phyloP scores from a whole-genome alignment of 257 asterid species.

The Anisodus tanguticus region DNA sequence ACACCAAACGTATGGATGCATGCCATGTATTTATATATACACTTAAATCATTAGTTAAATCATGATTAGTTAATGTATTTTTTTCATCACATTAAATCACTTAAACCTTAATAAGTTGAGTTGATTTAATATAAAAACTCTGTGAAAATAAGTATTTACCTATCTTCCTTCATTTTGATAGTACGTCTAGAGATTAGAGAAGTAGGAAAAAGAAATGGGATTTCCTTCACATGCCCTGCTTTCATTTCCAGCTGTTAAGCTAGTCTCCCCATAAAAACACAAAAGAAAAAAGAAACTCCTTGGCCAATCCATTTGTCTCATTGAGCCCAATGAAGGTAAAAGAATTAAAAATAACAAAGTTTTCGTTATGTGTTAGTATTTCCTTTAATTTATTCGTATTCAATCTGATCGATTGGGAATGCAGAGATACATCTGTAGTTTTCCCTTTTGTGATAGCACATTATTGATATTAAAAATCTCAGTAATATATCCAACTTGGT shows the following conservation, averaged over 20 bases:
- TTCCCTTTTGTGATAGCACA: not conserved
- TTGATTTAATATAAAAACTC: no score
- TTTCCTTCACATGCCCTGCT: constrained; percentile 16
- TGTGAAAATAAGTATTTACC: no score
- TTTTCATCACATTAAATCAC: no score
- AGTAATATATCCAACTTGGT: not conserved
- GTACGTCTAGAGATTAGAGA: not conserved
- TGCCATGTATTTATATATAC: no score
- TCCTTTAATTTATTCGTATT: not conserved
- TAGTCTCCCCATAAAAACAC: constrained; percentile 24
- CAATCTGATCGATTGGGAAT: constrained; percentile 6
- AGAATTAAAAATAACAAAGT: not conserved
- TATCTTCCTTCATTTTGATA: no score
- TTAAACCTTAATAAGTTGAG: no score
- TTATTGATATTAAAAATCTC: not conserved
- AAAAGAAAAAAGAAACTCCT: not conserved
- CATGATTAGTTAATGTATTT: no score
- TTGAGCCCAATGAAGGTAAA: constrained; percentile 28
- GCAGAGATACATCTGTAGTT: constrained; percentile 10
- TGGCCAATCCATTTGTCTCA: constrained; percentile 24
- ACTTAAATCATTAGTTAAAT: no score
- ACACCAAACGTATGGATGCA: no score
- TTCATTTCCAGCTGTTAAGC: constrained; percentile 24
- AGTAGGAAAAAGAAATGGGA: not conserved
- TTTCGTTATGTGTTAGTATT: not conserved